These are phyloP conservation scores for Quercus suber DNA, from an alignment of 306 rosid genomes.

Conservation along the genomic window DNA sequence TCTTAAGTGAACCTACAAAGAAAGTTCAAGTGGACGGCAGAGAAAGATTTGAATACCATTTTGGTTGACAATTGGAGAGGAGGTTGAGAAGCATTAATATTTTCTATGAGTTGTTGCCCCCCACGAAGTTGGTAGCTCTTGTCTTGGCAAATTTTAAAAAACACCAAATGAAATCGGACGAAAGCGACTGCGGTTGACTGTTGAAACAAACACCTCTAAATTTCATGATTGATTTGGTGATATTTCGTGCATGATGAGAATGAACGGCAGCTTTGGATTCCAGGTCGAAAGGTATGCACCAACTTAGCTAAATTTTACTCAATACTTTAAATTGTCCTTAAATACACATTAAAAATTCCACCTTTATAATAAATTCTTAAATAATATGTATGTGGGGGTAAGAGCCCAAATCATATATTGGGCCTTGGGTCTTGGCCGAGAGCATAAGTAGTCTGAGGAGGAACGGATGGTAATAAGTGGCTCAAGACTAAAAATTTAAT, in stretches of 20 bases:
- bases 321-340: conserved; percentile 8
- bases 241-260: conserved; percentile 16
- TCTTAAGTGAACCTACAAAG: background rate
- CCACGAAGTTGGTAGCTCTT: conserved; percentile 63
- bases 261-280: conserved; percentile 32
- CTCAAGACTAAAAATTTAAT: too few species aligned
- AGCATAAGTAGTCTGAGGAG: too few species aligned
- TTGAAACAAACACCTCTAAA: conserved; percentile 28
- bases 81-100: conserved; percentile 28
- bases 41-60: conserved; percentile 30
- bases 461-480: too few species aligned
- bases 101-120: conserved; percentile 37
- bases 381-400: too few species aligned
- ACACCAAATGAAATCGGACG: conserved; percentile 24
- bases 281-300: conserved; percentile 47
- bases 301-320: conserved; percentile 13
- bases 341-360: too few species aligned
- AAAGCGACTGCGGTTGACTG: conserved; percentile 62
- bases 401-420: too few species aligned
- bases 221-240: conserved; percentile 31
- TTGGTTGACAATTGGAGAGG: conserved; percentile 32
- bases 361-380: too few species aligned
- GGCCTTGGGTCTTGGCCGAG: too few species aligned
- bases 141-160: conserved; percentile 20
- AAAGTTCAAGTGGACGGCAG: conserved; percentile 19